Conservation (phyloP, 2,329 filamentous ascomycete species). For the Chaetothyriales sp. region DNA sequence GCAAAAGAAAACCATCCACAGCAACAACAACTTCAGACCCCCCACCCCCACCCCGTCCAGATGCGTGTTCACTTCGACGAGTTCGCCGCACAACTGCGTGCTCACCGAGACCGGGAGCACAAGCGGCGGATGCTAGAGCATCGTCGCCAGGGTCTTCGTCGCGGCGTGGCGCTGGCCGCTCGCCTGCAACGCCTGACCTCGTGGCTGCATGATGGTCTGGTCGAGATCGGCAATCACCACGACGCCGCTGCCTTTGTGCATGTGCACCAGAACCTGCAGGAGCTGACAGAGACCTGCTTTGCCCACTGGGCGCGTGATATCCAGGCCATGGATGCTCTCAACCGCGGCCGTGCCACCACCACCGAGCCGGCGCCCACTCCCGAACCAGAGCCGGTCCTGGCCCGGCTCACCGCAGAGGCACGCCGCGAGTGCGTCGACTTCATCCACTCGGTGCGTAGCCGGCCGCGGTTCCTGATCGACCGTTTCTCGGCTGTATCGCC, state of each 20-base stretch:
- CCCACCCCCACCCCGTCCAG: not conserved
- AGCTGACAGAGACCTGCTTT: conserved; percentile 29
- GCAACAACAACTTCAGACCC: conserved; percentile 9
- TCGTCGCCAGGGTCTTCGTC: conserved; percentile 27
- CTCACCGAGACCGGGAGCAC: conserved; percentile 28
- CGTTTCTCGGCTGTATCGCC: conserved; percentile 62
- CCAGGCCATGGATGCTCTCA: conserved; percentile 23
- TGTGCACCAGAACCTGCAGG: conserved; percentile 30
- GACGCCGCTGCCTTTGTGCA: conserved; percentile 31
- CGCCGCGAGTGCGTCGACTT: conserved; percentile 65
- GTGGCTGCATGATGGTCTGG: conserved; percentile 29
- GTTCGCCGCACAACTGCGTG: conserved; percentile 28
- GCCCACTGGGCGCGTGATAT: conserved; percentile 21
- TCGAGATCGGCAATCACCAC: conserved; percentile 30
- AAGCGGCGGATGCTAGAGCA: conserved; percentile 27
- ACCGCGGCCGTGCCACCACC: conserved; percentile 5
- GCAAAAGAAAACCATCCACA: not conserved
- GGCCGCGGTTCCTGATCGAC: conserved; percentile 74
- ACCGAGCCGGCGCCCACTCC: not conserved
- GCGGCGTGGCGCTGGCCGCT: conserved; percentile 29
- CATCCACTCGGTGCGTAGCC: conserved; percentile 65
- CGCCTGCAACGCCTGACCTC: conserved; percentile 28
- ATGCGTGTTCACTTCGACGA: conserved; percentile 28
- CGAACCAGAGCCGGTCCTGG: conserved; percentile 24
- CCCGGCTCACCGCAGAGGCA: conserved; percentile 60